Evolutionary conservation across 371 early-diverging fungal genomes (phyloP), one percentile per base, ranked within the genome.

Genomic region (Globomyces sp.): DNA sequence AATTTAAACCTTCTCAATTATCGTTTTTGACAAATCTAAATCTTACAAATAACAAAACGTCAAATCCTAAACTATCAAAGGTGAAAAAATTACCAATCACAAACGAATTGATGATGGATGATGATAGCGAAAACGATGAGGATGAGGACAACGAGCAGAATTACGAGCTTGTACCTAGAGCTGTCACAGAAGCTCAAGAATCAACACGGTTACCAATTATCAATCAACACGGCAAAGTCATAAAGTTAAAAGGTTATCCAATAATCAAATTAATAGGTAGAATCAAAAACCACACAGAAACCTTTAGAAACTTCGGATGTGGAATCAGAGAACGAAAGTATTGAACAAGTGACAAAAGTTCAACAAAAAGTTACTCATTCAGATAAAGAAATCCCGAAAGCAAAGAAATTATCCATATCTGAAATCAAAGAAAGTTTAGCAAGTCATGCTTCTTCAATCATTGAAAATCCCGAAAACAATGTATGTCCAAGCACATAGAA

Each of bases 351-450:
- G 3, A 24, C 24, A 24, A 24, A 24, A 24, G 24, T 24, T 24
- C 24, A 24, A 24, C 24, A 24, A 24, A 24, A 24, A 24, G 24
- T 24, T 24, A 0, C 24, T 24, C 24, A 24, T 24, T 24, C 24
- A 24, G 24, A 24, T 24, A 24, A 24, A 24, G 24, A 24, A 24
- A 24, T 24, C 24, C 24, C 24, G 24, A 24, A 24, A 24, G 0
- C 24, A 24, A 24, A 24, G 24, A 24, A 24, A 24, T 24, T 24
- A 24, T 24, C 63, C 8, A 49, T 66, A 13, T 43, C 88, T 86
- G 77, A 90, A 85, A 77, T 90, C 77, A 77, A 92, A 70, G 94
- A 90, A 77, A 77, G 87, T 68, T 76, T 96, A 62, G 94, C 95
- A 1, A 68, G 74, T 5, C 70, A 89, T 42, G 92, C 95, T 4